A percentile compares a stretch with the other conserved stretches of the same genome.
Conservation (phyloP, 192 early-diverging fungal genomes). For the Entophlyctis luteolus region DNA sequence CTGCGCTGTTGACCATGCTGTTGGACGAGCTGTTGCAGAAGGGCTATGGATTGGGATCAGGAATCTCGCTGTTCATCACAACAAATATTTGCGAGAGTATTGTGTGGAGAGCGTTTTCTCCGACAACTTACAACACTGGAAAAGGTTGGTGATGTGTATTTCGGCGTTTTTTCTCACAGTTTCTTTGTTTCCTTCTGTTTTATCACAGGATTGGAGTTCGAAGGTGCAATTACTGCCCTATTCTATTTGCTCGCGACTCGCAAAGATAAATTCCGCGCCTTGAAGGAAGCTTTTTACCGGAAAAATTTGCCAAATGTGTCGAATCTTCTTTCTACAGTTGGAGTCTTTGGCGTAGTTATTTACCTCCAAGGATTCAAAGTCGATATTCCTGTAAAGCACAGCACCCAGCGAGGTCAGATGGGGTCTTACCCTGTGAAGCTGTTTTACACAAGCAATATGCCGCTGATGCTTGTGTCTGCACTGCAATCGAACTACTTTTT, state of each 20-base stretch:
- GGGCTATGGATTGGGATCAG: conserved; percentile 99
- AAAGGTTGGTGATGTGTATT: conserved; percentile 59
- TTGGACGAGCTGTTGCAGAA: conserved; percentile 99
- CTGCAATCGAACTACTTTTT: conserved; percentile 95
- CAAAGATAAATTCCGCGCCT: conserved; percentile 91
- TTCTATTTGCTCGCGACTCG: conserved; percentile 94
- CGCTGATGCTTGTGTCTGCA: conserved; percentile 99
- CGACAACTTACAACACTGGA: conserved; percentile 96
- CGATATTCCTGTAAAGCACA: conserved; percentile 98
- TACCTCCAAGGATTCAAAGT: conserved; percentile 99
- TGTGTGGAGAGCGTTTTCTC: conserved; percentile 97
- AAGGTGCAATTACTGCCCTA: conserved; percentile 93
- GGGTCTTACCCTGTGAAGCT: conserved; percentile 99
- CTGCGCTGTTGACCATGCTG: conserved; percentile 94
- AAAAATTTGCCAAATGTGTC: conserved; percentile 59
- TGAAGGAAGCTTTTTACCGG: conserved; percentile 97
- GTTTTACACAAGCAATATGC: conserved; percentile 99
- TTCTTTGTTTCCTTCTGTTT: conserved; percentile 3
- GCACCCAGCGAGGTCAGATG: conserved; percentile 91
- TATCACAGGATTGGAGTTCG: conserved; percentile 79
- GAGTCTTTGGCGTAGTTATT: conserved; percentile 66
- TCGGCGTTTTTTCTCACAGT: neutral
- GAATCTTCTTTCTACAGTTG: conserved; percentile 84
- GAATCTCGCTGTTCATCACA: conserved; percentile 98
- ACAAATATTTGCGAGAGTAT: conserved; percentile 99